Base-by-base conservation (phyloP, 2,329 filamentous ascomycete genomes). In the Blumeriella jaapii region DNA sequence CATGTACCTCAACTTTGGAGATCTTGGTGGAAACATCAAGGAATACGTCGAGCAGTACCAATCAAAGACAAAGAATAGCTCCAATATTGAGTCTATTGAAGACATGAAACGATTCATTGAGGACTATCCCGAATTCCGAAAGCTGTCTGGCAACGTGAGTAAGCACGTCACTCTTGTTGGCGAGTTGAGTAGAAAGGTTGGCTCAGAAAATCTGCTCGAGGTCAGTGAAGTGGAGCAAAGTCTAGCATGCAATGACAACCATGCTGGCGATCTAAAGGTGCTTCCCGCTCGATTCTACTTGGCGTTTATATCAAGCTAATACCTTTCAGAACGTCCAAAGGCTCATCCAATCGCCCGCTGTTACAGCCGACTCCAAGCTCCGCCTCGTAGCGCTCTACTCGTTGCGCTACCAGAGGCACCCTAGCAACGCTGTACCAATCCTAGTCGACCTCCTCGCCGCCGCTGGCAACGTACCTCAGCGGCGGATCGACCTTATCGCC, bases 41-140 rank as follows among this genome's bases (percentile, higher is more conserved):
- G 87, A 95, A 38, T 98, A 98, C 51, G 91, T 98, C 36, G 87
- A 94, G 55, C 91, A 96, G 55, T 98, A 96, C 54, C 91, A 96
- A 51, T 85, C 82, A 9, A 95, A 93, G 58, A 94, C 89, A n/a
- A 89, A 96, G 55, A 94, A 81, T 51, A 94, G 79, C 51, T 83
- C 86, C 56, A 91, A 94, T 55, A 87, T 98, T 41, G 91, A 98
- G 55, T 95, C 89, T 11, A 96, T 98, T 55, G 71, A 81, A 36
- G 91, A 98, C 57, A 98, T 98, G 93, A 98, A 98, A 59, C 83
- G 87, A 27, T 98, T 98, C 51, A 93, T 98, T 36, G 91, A 98
- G 59, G 91, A 98, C 54, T 98, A 96, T 55, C 91, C 91, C 2
- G 91, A 98, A 56, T 98, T 98, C 59, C 78, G 91, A 39, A 93